Evolutionary conservation across 1,284 basidiomycete genomes (phyloP), one percentile per base, ranked within the genome.

Genomic region (Malassezia dermatis): DNA sequence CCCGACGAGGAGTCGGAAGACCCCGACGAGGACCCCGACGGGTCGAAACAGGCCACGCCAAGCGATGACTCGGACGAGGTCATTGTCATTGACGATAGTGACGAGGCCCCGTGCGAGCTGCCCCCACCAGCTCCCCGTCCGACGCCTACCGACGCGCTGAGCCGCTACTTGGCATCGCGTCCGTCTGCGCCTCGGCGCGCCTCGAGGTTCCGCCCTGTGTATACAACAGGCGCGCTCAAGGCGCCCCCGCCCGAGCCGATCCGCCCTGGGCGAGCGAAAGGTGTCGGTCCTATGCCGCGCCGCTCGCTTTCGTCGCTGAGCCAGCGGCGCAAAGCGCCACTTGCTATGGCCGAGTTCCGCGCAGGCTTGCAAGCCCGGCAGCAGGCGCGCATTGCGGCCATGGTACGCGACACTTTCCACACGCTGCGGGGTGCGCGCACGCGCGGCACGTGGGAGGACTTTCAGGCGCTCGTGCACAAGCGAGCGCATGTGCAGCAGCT

Each of bases 381-480:
- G 28, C 50, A 51, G 23, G 55, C 55, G 8, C 42, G 55, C 8
- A 57, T 57, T 26, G 45, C 35, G 5, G n/a, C 49, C 2, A 57
- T 57, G 55, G 43, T 57, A 15, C 43, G 43, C 21, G 49, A 57
- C 7, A 27, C 55, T 1, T 57, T 47, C 30, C 49, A 34, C 6
- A 17, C 30, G 8, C 21, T 57, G 37, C 21, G 34, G 1, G 31
- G 21, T 28, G 46, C 31, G n/a, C 21, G 21, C 4, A 15, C 34
- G 19, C n/a, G 44, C 15, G 19, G 13, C 15, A n/a, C 17, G 1
- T 35, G 12, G 6, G 24, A 55, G 7, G 53, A 62, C 19, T 55
- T 63, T 19, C 15, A 51, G 0, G 50, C 48, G n/a, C 59, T 67
- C 0, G 56, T 58, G 3, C 39, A n/a, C 37, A 62, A 65, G 34